Evolutionary conservation across 2,329 filamentous ascomycete species (phyloP).

Genomic region (Pseudomassariella vexata): DNA sequence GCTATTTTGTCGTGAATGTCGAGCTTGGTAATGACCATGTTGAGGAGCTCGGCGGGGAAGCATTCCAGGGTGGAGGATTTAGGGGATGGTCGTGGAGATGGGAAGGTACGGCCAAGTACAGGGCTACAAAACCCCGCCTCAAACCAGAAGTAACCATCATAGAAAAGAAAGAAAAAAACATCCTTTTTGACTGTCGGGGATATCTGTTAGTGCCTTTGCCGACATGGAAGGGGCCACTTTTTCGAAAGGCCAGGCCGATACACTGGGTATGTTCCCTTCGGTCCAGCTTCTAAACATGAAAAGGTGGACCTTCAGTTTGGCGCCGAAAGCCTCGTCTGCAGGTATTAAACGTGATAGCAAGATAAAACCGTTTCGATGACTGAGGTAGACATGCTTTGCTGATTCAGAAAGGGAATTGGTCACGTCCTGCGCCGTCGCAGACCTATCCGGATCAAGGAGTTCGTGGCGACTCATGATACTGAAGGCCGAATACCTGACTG

Average conservation of each 20-base stretch:
- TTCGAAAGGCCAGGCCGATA: conserved; percentile 1
- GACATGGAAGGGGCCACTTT: conserved; percentile 1
- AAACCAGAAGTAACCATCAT: too few species aligned
- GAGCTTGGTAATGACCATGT: too few species aligned
- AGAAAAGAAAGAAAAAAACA: too few species aligned
- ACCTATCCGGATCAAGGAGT: too few species aligned
- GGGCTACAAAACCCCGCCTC: too few species aligned
- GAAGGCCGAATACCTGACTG: too few species aligned
- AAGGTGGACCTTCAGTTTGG: neutral
- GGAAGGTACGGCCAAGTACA: too few species aligned
- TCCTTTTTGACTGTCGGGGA: conserved; percentile 7
- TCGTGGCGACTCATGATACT: too few species aligned
- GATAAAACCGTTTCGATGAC: conserved; percentile 4
- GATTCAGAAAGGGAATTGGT: conserved; percentile 7
- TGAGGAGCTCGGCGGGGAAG: too few species aligned
- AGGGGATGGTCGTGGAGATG: too few species aligned
- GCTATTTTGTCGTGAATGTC: too few species aligned
- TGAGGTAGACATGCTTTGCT: conserved; percentile 9
- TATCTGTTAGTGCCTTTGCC: conserved; percentile 7
- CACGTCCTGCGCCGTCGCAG: conserved; percentile 8
- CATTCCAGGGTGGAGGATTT: too few species aligned
- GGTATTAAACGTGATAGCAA: neutral
- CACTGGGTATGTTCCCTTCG: neutral
- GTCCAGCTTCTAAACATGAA: conserved; percentile 1
- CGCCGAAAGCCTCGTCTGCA: conserved; percentile 1